Base-by-base conservation (phyloP, 352 stramenopile genomes). In the Pythium rhizo-oryzae region DNA sequence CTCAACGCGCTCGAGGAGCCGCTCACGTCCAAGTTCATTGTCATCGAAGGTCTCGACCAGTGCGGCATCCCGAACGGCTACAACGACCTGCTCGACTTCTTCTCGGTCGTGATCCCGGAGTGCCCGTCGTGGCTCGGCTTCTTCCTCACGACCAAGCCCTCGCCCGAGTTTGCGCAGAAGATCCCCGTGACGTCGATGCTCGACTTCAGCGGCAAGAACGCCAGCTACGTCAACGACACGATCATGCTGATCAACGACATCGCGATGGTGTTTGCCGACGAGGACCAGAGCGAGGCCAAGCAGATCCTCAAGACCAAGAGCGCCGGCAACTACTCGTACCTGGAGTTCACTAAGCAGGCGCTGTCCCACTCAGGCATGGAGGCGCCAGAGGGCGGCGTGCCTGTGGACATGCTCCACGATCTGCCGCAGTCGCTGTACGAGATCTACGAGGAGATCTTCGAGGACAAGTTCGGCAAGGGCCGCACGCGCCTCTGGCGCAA, bases 371-470 rank as follows among this genome's bases (percentile, higher is more conserved):
- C 86, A 18, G 83, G 74, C 2, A 86, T 92, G 80, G 82, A 90
- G 24, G 77, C 88, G 35, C 61, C 58, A 4, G 67, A 65, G 16
- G 81, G 76, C 1, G 65, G 64, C 19, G 79, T 94, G 43, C 75
- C 82, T 0, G 74, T 94, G 2, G 79, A 78, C 12, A 78, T 94
- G 11, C 72, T 93, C 7, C 68, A 91, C 19, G 84, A 96, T 28
- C 71, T 96, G 35, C 88, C 88, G 3, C 78, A 94, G 70, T 87
- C 84, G 18, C 69, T 96, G 30, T 89, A 85, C 67, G 88, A 93
- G 49, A 96, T 96, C 59, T 94, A 90, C 60, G 78, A 80, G 2
- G 83, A 93, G 68, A 93, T 96, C 46, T 96, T 96, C 52, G 83
- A 96, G 55, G 88, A 96, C 67, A 96, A 96, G 72, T 96, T 94